Evolutionary conservation across 768 basidiomycete species (phyloP).

Genomic region (Strobilomyces dryophilus): DNA sequence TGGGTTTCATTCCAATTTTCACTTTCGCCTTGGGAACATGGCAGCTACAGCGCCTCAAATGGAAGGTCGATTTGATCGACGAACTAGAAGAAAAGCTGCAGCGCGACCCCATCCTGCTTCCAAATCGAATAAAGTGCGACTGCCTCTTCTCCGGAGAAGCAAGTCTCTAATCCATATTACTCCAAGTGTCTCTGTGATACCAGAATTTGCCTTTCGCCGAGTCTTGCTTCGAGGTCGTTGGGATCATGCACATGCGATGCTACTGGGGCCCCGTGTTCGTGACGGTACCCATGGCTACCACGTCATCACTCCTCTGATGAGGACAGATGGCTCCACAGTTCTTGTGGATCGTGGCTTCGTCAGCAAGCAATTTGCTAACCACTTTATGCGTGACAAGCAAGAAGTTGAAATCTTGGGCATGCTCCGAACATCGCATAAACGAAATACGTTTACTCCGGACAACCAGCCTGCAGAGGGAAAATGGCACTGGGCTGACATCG

Average conservation of each 20-base stretch:
- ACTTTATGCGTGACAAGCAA: constrained; percentile 35
- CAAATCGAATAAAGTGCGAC: constrained; percentile 81
- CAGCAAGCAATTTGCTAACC: constrained; percentile 47
- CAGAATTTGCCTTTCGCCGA: constrained; percentile 87
- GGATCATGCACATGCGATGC: constrained; percentile 73
- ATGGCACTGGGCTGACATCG: constrained; percentile 93
- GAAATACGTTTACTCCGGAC: constrained; percentile 83
- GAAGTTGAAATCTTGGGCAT: constrained; percentile 81
- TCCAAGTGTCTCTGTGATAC: constrained; percentile 64
- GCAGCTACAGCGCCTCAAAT: constrained; percentile 90
- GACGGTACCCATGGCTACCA: constrained; percentile 88
- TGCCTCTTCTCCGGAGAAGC: constrained; percentile 13
- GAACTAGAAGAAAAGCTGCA: constrained; percentile 89
- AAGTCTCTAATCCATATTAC: constrained; percentile 17
- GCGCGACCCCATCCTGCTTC: constrained; percentile 72
- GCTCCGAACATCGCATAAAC: constrained; percentile 71
- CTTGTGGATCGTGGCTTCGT: constrained; percentile 94
- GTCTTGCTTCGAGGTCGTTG: constrained; percentile 76
- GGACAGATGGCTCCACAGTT: constrained; percentile 77
- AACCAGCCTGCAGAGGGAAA: constrained; percentile 74
- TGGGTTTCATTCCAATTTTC: constrained; percentile 86
- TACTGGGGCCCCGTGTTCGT: constrained; percentile 81
- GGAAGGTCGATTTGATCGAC: constrained; percentile 93
- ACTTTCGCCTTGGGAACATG: constrained; percentile 88
- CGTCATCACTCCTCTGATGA: constrained; percentile 80